Conservation (phyloP, 192 early-diverging fungal genomes). For the Coemansia sp. region DNA sequence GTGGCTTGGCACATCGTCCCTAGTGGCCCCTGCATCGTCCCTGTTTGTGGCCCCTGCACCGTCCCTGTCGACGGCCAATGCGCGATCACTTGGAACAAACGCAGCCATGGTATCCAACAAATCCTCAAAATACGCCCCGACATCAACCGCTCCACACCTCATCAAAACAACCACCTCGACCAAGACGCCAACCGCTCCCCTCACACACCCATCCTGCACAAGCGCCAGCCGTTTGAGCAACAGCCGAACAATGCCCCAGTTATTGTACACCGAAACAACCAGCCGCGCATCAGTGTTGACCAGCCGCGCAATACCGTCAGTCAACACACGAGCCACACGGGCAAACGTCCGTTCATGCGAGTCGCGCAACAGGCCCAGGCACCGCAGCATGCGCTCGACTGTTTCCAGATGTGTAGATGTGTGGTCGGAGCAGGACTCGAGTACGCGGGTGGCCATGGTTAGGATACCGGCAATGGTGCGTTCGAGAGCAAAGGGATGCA, state of each 20-base stretch:
- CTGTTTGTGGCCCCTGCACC: background rate
- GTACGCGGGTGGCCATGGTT: conserved; percentile 67
- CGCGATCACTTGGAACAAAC: conserved; percentile 42
- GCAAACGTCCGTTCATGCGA: conserved; percentile 55
- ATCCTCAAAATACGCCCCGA: conserved; percentile 29
- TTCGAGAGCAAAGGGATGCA: conserved; percentile 71
- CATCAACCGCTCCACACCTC: conserved; percentile 33
- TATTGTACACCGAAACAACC: conserved; percentile 6
- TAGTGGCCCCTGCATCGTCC: background rate
- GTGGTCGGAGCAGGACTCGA: conserved; percentile 13
- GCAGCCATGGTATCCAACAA: conserved; percentile 37
- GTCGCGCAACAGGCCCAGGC: conserved; percentile 55
- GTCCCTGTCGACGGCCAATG: conserved; percentile 7
- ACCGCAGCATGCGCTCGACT: conserved; percentile 42
- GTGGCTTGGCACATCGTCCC: conserved; percentile 8
- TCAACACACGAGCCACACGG: conserved; percentile 32
- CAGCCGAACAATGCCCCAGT: conserved; percentile 45
- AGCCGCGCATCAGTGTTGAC: conserved; percentile 25
- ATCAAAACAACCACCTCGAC: conserved; percentile 41
- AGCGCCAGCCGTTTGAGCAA: conserved; percentile 46
- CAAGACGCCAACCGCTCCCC: conserved; percentile 22
- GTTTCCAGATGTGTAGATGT: conserved; percentile 13
- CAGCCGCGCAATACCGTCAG: conserved; percentile 31
- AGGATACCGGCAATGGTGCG: conserved; percentile 72
- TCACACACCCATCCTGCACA: conserved; percentile 10